Evolutionary conservation across 179 eudicot species (phyloP).

Genomic region (Spinacia oleracea): DNA sequence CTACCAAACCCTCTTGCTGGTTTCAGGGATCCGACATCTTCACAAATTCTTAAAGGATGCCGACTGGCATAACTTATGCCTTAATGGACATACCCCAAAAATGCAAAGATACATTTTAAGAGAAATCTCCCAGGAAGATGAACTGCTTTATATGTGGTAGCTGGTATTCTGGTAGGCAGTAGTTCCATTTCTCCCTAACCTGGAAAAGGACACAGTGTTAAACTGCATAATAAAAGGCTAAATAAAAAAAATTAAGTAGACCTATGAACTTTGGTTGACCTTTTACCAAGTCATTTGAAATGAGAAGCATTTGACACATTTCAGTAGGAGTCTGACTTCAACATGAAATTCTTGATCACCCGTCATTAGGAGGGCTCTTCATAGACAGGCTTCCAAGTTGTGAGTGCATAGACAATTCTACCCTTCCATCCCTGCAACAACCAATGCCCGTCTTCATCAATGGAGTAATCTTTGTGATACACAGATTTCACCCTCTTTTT

Average conservation of each 20-base stretch:
- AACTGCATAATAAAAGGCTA: background rate
- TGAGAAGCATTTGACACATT: slow-evolving; percentile 4
- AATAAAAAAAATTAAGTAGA: background rate
- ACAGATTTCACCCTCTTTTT: slow-evolving; percentile 39
- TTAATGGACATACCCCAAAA: background rate
- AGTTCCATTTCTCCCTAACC: background rate
- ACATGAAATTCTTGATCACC: background rate
- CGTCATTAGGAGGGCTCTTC: background rate
- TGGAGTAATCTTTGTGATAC: slow-evolving; percentile 46
- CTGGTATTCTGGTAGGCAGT: background rate
- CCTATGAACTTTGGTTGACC: background rate
- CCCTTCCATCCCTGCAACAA: slow-evolving; percentile 59
- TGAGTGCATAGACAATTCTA: slow-evolving; percentile 44
- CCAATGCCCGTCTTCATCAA: slow-evolving; percentile 55
- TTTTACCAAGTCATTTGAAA: background rate
- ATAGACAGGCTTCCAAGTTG: slow-evolving; percentile 41
- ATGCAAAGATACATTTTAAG: background rate
- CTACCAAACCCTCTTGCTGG: too few species aligned
- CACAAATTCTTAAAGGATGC: background rate
- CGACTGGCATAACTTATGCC: background rate
- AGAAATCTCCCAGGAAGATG: background rate
- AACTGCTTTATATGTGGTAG: background rate
- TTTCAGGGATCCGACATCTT: too few species aligned
- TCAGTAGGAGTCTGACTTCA: slow-evolving; percentile 1
- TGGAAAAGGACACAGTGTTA: slow-evolving; percentile 10